Percentiles rank a stretch among this genome's conserved stretches.
These are phyloP conservation scores for Stropharia rugosoannulata DNA, from an alignment of 768 basidiomycete species.

Conservation along the genomic window DNA sequence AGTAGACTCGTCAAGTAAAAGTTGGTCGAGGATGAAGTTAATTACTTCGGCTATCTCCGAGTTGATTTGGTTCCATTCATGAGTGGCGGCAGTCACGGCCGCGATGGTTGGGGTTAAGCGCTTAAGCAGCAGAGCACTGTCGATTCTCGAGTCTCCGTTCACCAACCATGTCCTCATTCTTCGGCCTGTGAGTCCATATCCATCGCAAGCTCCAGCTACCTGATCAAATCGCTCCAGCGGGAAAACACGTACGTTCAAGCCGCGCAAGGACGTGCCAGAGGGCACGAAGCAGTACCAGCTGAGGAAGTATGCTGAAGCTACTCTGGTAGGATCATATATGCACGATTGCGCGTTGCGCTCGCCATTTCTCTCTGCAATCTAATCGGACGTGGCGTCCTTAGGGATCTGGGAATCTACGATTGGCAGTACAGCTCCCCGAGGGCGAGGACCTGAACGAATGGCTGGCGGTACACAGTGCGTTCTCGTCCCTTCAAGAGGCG, in stretches of 20 bases:
- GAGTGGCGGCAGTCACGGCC: not conserved
- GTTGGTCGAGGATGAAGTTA: not conserved
- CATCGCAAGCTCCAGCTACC: not conserved
- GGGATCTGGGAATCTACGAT: slow-evolving; percentile 94
- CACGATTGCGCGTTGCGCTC: not conserved
- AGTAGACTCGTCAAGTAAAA: no score
- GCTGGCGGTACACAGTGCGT: slow-evolving; percentile 97
- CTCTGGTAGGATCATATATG: slow-evolving; percentile 54
- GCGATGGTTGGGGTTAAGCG: not conserved
- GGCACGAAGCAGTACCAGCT: slow-evolving; percentile 98
- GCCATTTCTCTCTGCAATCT: not conserved
- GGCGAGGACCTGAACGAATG: slow-evolving; percentile 98
- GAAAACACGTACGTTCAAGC: slow-evolving; percentile 95
- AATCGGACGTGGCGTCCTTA: slow-evolving; percentile 27
- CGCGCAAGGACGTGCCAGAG: slow-evolving; percentile 91
- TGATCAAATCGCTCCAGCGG: slow-evolving; percentile 45
- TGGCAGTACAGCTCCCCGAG: slow-evolving; percentile 92
- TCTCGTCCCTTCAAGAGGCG: not conserved
- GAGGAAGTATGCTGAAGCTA: slow-evolving; percentile 97
- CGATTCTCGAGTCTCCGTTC: not conserved
- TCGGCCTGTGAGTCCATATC: slow-evolving; percentile 65
- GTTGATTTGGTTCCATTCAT: slow-evolving; percentile 6
- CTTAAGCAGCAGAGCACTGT: not conserved
- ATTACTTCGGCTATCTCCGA: slow-evolving; percentile 15
- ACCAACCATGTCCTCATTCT: slow-evolving; percentile 77